Evolutionary conservation across 768 basidiomycete species (phyloP).

Genomic region (Sarcomyxa edulis): DNA sequence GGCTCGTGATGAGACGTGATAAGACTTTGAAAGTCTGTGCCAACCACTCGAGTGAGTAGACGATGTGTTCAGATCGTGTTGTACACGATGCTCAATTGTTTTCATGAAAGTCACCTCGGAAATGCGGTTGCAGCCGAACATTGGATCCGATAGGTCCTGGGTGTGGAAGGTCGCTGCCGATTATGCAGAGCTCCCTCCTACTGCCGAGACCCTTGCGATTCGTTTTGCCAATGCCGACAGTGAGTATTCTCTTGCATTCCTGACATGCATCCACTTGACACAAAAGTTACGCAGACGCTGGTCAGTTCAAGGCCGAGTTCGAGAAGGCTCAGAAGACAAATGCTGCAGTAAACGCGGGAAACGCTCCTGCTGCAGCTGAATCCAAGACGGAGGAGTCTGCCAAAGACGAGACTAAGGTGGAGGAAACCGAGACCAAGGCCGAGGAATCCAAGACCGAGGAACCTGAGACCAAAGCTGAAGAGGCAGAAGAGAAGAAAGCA

Average conservation of each 20-base stretch:
- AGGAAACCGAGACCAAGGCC: conserved; percentile 22
- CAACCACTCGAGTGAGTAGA: conserved; percentile 82
- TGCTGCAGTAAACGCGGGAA: conserved; percentile 22
- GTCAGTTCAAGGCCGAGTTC: conserved; percentile 84
- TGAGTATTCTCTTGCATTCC: conserved; percentile 35
- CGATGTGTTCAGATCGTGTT: conserved; percentile 6
- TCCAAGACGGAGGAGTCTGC: conserved; percentile 26
- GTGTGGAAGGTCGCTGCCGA: conserved; percentile 98
- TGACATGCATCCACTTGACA: not conserved
- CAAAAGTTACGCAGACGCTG: conserved; percentile 55
- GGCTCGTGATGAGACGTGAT: conserved; percentile 98
- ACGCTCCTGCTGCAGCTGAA: conserved; percentile 18
- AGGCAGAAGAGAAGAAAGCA: conserved; percentile 30
- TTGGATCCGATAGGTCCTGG: conserved; percentile 98
- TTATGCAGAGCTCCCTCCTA: conserved; percentile 85
- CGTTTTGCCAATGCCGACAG: conserved; percentile 97
- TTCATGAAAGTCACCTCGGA: conserved; percentile 64
- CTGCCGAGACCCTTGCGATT: conserved; percentile 94
- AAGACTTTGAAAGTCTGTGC: conserved; percentile 99
- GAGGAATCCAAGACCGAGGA: conserved; percentile 19
- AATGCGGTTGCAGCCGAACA: conserved; percentile 95
- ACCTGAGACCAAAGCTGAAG: conserved; percentile 20
- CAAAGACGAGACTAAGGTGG: conserved; percentile 20
- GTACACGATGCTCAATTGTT: too few species aligned
- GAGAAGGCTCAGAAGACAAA: conserved; percentile 79